Conservation (phyloP, 2,329 filamentous ascomycete genomes). For the Pseudogymnoascus sp. region DNA sequence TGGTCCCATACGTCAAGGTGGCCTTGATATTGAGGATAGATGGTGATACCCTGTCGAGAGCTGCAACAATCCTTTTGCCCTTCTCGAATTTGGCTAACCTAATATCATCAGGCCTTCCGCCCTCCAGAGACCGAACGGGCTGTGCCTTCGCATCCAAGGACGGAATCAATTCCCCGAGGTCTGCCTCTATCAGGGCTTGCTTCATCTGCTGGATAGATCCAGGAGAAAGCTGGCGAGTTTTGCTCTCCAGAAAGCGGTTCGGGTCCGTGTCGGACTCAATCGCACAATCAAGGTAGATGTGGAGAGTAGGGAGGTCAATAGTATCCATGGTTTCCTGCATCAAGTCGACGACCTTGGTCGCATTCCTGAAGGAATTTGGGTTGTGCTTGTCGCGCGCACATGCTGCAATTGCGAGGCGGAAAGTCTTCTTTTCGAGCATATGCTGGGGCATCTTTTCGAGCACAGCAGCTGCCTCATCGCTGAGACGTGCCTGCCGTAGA, state of each 20-base stretch:
- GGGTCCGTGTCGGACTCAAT: conserved; percentile 35
- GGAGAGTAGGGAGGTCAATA: conserved; percentile 46
- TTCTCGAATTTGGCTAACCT: conserved; percentile 35
- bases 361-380: conserved; percentile 56
- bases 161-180: not conserved
- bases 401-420: conserved; percentile 64
- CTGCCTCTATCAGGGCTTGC: not conserved
- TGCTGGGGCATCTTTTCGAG: conserved; percentile 47
- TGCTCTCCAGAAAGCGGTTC: conserved; percentile 30
- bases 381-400: conserved; percentile 75
- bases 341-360: conserved; percentile 55
- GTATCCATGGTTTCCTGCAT: conserved; percentile 44
- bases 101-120: not conserved
- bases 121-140: not conserved
- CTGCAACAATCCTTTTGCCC: conserved; percentile 43
- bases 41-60: conserved; percentile 39
- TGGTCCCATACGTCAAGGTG: conserved; percentile 18
- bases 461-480: conserved; percentile 51
- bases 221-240: conserved; percentile 1
- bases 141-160: conserved; percentile 16
- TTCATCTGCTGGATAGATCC: not conserved
- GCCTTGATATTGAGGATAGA: conserved; percentile 24
- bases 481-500: conserved; percentile 59
- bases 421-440: conserved; percentile 45
- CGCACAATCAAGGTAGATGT: conserved; percentile 50